Percentiles rank a stretch among this genome's conserved stretches.
Conservation (phyloP, 768 basidiomycete species). For the Termitomyces heimii region DNA sequence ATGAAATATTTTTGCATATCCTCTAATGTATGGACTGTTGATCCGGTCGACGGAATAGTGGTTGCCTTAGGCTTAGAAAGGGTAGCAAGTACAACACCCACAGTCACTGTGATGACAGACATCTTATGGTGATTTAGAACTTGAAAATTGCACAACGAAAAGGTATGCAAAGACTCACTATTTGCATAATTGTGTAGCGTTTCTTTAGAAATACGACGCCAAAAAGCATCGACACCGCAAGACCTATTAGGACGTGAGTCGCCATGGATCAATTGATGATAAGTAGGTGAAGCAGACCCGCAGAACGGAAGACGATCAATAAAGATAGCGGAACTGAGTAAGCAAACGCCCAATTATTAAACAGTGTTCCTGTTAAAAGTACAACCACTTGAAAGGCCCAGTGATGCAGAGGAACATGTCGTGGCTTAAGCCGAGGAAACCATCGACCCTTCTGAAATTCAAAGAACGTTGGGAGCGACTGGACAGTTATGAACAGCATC, state of each 20-base stretch:
- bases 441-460: slow-evolving; percentile 23
- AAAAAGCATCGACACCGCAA: slow-evolving; percentile 73
- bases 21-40: slow-evolving; percentile 17
- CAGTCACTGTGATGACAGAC: slow-evolving; percentile 61
- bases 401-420: slow-evolving; percentile 58
- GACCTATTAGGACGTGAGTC: slow-evolving; percentile 35
- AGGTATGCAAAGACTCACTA: slow-evolving; percentile 35
- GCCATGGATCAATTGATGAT: neutral
- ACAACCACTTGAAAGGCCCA: slow-evolving; percentile 74
- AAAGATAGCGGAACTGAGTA: slow-evolving; percentile 72
- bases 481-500: slow-evolving; percentile 70
- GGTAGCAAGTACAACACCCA: slow-evolving; percentile 69
- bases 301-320: slow-evolving; percentile 82
- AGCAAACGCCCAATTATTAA: slow-evolving; percentile 82
- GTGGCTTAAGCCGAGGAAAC: slow-evolving; percentile 53
- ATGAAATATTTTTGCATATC: slow-evolving; percentile 44
- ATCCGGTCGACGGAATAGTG: slow-evolving; percentile 11
- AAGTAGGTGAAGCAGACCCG: slow-evolving; percentile 43
- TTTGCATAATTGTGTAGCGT: slow-evolving; percentile 53
- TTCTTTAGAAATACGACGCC: slow-evolving; percentile 55
- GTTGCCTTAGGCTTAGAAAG: slow-evolving; percentile 44
- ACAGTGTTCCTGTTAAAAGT: slow-evolving; percentile 55
- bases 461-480: slow-evolving; percentile 62
- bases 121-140: slow-evolving; percentile 28
- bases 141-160: neutral